A percentile compares a stretch with the other conserved stretches of the same genome.
Evolutionary conservation across 2,329 filamentous ascomycete species (phyloP).

Genomic region (Claviceps purpurea): DNA sequence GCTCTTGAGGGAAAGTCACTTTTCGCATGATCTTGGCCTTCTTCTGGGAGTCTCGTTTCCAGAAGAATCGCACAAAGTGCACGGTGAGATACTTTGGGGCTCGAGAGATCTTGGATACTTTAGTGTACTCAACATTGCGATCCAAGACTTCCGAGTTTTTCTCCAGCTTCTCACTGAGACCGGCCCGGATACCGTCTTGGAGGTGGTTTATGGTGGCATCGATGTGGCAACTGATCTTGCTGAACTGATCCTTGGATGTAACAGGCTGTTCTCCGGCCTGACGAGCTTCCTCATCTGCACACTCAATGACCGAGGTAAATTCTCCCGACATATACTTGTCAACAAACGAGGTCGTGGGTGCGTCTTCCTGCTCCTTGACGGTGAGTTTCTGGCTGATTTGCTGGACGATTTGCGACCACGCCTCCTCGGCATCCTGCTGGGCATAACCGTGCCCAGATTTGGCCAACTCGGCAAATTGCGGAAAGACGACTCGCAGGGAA

Average conservation of each 20-base stretch:
- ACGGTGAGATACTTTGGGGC: conserved; percentile 92
- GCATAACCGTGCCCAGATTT: conserved; percentile 75
- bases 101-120: conserved; percentile 77
- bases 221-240: conserved; percentile 91
- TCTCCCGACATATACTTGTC: conserved; percentile 82
- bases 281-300: conserved; percentile 67
- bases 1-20: conserved; percentile 86
- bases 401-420: conserved; percentile 88
- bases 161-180: conserved; percentile 77
- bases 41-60: conserved; percentile 89
- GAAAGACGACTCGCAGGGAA: conserved; percentile 64
- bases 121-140: conserved; percentile 74
- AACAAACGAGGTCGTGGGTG: conserved; percentile 56
- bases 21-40: conserved; percentile 99
- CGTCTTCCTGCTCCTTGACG: conserved; percentile 38
- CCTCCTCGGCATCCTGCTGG: conserved; percentile 98
- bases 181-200: conserved; percentile 72
- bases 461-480: conserved; percentile 84
- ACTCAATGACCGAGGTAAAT: conserved; percentile 66
- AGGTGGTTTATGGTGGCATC: conserved; percentile 77
- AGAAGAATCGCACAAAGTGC: conserved; percentile 96
- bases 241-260: conserved; percentile 59
- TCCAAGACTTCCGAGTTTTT: conserved; percentile 70
- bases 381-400: conserved; percentile 69
- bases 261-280: conserved; percentile 60